Base-by-base conservation (phyloP, 2,329 filamentous ascomycete species). In the Drechslerella coelobrocha region DNA sequence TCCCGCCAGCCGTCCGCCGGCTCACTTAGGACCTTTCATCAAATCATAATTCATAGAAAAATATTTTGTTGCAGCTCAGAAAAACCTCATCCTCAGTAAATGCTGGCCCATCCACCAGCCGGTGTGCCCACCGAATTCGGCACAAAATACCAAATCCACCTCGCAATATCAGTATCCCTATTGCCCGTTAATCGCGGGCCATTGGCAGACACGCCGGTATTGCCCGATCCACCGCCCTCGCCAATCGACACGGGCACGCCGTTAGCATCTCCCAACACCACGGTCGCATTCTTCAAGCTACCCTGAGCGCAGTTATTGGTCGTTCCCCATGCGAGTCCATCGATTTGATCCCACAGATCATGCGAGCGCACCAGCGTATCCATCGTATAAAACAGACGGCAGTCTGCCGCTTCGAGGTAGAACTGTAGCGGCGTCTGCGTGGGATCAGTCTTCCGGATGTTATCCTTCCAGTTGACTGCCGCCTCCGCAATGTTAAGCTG, bases 381-480 rank as follows among this genome's bases (percentile, higher is more conserved):
- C 14, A 80, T 76, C 1, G 86, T 86, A 68, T 84, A 88, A 75
- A 83, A 89, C 10, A 88, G 76, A 3, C 85, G 80, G 73, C 86
- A 89, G 73, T 86, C 83, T 0, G 86, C 84, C 0, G 84, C 81
- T 72, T 87, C 83, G 61, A 85, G 84, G 1, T 84, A 78, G 74
- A 88, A 89, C 73, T 89, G 87, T 14, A 83, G 77, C 12, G 86
- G 83, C 0, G 73, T 63, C 19, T 47, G 1, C 0, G 37, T 37
- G 12, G 73, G 59, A 50, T 69, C 66, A n/a, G 43, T 43, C 17
- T 26, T 56, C 19, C 57, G 50, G 5, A 69, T 63, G 2, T 50
- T 39, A 29, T 72, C 69, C 29, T 73, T 74, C 48, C 50, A 65
- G 47, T 72, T 62, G 14, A 68, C 57, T 17, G 62, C 68, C 7